Conservation (phyloP, 257 asterid species). For the Mitragyna speciosa region DNA sequence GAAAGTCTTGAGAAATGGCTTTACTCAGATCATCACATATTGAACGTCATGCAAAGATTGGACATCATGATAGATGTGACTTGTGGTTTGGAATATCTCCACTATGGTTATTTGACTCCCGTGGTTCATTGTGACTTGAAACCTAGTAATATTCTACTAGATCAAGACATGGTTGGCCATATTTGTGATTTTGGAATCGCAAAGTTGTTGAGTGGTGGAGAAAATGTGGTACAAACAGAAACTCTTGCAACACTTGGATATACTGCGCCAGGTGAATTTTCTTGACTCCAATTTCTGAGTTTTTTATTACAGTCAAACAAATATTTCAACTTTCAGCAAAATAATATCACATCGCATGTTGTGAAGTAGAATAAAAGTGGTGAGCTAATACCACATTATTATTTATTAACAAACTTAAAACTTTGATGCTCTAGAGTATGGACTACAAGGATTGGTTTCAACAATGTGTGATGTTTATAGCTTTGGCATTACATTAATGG, state of each 20-base stretch:
- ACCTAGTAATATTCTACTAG: neutral
- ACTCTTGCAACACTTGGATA: neutral
- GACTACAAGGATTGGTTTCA: neutral
- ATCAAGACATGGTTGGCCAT: neutral
- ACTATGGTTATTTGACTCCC: neutral
- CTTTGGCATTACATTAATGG: slow-evolving; percentile 21
- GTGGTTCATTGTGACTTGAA: neutral
- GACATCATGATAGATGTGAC: neutral
- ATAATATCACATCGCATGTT: neutral
- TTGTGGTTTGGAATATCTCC: neutral
- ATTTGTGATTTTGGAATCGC: neutral
- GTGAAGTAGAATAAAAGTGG: too few relatives aligned
- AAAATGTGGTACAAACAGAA: neutral
- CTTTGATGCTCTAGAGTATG: neutral
- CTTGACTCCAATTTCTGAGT: neutral
- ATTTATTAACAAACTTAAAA: neutral
- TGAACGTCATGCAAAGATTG: neutral
- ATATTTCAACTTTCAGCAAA: neutral
- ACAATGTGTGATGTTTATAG: slow-evolving; percentile 18
- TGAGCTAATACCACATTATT: too few relatives aligned
- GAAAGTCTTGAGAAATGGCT: neutral
- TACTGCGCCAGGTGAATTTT: neutral
- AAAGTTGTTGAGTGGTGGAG: neutral
- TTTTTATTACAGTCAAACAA: neutral
- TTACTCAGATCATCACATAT: neutral